Conservation (phyloP, 2,329 filamentous ascomycete genomes). For the Basipetospora chlamydospora region DNA sequence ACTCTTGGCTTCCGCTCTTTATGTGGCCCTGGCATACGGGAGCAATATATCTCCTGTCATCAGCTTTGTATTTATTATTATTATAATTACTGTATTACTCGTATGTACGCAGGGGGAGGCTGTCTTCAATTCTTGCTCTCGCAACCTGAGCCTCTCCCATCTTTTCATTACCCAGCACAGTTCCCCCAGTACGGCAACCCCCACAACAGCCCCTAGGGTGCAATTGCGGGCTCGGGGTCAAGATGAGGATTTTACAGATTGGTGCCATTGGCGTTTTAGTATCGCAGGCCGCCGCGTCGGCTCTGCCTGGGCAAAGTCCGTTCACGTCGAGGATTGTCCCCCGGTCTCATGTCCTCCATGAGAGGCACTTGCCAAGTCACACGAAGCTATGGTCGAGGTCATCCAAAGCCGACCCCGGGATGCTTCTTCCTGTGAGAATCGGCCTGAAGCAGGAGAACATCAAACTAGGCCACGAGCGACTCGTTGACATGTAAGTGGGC, state of each 20-base stretch:
- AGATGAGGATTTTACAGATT: neutral
- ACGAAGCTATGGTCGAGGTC: neutral
- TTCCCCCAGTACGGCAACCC: no score
- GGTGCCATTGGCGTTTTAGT: neutral
- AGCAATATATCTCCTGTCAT: no score
- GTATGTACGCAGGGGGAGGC: no score
- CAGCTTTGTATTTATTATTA: no score
- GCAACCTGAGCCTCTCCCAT: no score
- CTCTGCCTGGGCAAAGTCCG: neutral
- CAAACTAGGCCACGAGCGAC: neutral
- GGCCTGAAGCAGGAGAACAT: slow-evolving; percentile 1
- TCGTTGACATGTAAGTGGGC: neutral
- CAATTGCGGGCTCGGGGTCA: no score
- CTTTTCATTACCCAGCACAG: no score
- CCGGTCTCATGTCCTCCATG: neutral
- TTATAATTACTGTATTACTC: no score
- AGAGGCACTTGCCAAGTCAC: neutral
- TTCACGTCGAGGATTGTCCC: slow-evolving; percentile 1
- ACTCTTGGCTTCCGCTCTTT: no score
- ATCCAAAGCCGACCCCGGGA: neutral
- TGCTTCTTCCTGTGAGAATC: neutral
- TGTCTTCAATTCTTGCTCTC: no score
- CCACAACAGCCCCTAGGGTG: no score
- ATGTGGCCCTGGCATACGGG: no score
- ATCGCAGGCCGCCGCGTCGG: neutral